These are phyloP conservation scores for Neopestalotiopsis sp. DNA, from an alignment of 2,329 filamentous ascomycete genomes.

Conservation along the genomic window DNA sequence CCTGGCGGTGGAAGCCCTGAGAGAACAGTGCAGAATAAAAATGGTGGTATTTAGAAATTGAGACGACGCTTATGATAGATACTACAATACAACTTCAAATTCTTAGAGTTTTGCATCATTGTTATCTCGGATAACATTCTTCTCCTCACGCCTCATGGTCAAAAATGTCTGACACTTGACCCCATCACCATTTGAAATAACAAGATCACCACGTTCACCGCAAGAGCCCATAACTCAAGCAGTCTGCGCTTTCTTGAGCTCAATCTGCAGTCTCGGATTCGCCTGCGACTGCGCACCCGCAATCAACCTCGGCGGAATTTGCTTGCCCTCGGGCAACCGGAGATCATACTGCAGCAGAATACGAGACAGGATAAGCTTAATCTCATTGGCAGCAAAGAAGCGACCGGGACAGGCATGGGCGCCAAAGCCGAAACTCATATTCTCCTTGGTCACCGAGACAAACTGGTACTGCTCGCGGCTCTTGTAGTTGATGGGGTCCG, in stretches of 20 bases:
- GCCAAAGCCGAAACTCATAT: slow-evolving; percentile 46
- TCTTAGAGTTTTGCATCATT: no score
- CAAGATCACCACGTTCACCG: no score
- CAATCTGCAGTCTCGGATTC: slow-evolving; percentile 27
- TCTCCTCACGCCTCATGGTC: no score
- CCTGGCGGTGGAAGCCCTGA: slow-evolving; percentile 60
- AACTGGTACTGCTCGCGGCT: slow-evolving; percentile 46
- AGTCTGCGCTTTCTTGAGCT: slow-evolving; percentile 25
- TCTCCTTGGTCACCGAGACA: slow-evolving; percentile 39
- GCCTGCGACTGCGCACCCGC: slow-evolving; percentile 24
- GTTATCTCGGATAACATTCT: no score
- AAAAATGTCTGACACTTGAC: no score
- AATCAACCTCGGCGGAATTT: slow-evolving; percentile 26
- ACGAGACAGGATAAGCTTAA: slow-evolving; percentile 47
- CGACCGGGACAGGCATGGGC: slow-evolving; percentile 45
- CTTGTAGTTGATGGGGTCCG: slow-evolving; percentile 32
- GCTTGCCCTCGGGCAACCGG: slow-evolving; percentile 32
- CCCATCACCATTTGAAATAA: no score
- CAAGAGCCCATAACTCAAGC: not conserved
- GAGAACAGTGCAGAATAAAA: not conserved
- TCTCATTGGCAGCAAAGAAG: slow-evolving; percentile 50
- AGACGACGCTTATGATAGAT: not conserved
- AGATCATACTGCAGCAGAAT: slow-evolving; percentile 46
- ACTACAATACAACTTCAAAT: not conserved
- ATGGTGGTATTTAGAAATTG: not conserved